These are phyloP conservation scores for Solanum paucissectum DNA, from an alignment of 257 asterid genomes.

Conservation along the genomic window DNA sequence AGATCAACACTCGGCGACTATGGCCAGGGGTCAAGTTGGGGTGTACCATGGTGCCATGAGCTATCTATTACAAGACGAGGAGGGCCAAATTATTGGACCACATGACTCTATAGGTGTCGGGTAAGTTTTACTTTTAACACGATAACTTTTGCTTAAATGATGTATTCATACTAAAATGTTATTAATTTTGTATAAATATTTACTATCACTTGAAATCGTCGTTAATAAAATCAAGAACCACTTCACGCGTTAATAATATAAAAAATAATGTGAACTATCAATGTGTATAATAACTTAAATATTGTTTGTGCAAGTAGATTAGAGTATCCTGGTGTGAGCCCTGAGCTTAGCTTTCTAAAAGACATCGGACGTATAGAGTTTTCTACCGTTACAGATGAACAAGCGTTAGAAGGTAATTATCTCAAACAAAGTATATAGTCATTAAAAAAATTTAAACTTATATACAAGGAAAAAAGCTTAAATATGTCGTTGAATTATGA, in stretches of 20 bases:
- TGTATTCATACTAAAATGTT: too few species aligned
- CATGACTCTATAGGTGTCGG: neutral
- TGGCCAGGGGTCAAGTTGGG: conserved; percentile 51
- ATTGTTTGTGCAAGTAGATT: conserved; percentile 23
- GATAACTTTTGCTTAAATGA: too few species aligned
- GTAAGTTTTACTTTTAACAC: neutral
- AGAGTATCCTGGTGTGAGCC: conserved; percentile 72
- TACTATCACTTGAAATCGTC: too few species aligned
- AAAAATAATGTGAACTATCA: too few species aligned
- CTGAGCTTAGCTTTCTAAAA: conserved; percentile 63
- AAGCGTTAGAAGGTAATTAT: conserved; percentile 21
- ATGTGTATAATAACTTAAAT: too few species aligned
- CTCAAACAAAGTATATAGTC: neutral
- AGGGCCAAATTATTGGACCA: neutral
- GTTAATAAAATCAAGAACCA: too few species aligned
- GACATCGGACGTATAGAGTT: conserved; percentile 59
- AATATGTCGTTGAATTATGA: too few species aligned
- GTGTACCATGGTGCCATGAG: conserved; percentile 70
- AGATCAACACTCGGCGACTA: conserved; percentile 43
- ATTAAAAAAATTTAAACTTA: neutral
- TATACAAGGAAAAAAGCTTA: too few species aligned
- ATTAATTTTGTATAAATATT: too few species aligned
- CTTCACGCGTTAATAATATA: too few species aligned
- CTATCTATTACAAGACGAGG: conserved; percentile 56
- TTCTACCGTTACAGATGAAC: conserved; percentile 37